A percentile compares a stretch with the other conserved stretches of the same genome.
These are phyloP conservation scores for Neckera pumila DNA, from an alignment of 225 moss, liverwort and hornwort genomes.

Conservation along the genomic window DNA sequence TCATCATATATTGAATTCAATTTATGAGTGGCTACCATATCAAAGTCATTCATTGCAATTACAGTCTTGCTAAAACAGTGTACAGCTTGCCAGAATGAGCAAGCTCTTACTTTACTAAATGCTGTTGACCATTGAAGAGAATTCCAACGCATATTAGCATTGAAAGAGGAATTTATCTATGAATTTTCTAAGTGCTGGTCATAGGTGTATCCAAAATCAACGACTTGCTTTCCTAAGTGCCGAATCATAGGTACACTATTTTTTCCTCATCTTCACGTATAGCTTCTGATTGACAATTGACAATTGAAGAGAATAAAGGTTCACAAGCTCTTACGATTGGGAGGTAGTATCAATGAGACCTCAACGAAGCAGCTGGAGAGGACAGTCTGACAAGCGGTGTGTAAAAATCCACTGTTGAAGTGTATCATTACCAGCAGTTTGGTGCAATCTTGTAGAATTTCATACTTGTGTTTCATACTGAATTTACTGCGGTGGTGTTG, in stretches of 20 bases:
- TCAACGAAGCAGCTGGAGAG: not conserved
- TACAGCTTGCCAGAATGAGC: not conserved
- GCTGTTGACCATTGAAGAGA: not conserved
- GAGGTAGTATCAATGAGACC: not conserved
- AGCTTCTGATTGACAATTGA: not conserved
- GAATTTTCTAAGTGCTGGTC: not conserved
- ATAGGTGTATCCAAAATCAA: not conserved
- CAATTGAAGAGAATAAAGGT: not conserved
- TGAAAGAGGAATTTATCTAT: not conserved
- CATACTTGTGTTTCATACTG: not conserved
- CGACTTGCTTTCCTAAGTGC: not conserved
- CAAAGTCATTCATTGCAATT: not conserved
- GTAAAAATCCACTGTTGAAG: not conserved
- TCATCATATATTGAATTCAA: constrained; percentile 48
- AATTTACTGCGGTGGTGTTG: not conserved
- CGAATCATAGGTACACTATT: not conserved
- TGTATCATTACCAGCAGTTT: not conserved
- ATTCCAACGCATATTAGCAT: not conserved
- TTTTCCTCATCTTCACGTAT: not conserved
- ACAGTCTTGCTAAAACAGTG: not conserved
- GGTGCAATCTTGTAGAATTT: not conserved
- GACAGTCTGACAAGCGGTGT: not conserved
- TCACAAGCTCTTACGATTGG: not conserved
- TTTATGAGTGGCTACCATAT: not conserved
- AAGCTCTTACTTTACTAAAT: not conserved